phyloP scores from a whole-genome alignment of 768 basidiomycete genomes.

The Collybia nuda region DNA sequence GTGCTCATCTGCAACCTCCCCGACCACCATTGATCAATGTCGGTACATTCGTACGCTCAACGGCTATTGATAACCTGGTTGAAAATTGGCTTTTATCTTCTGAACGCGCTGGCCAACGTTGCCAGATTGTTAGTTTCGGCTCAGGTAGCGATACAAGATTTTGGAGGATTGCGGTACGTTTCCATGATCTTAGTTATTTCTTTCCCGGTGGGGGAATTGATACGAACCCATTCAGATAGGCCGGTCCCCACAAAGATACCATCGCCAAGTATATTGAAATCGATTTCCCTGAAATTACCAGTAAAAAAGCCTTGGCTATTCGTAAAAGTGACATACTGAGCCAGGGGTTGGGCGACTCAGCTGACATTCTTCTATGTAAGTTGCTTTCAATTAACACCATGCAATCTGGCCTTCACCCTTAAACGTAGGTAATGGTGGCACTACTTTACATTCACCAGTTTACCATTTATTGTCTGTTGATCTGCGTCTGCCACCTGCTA shows the following conservation, averaged over 20 bases:
- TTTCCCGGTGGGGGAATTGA: neutral
- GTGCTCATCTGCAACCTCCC: slow-evolving; percentile 57
- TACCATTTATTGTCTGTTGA: slow-evolving; percentile 81
- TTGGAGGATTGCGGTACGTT: slow-evolving; percentile 84
- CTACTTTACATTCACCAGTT: slow-evolving; percentile 48
- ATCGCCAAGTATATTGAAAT: slow-evolving; percentile 78
- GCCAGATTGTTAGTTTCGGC: slow-evolving; percentile 92
- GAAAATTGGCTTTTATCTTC: slow-evolving; percentile 58
- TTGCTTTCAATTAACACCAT: neutral
- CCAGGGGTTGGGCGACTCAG: slow-evolving; percentile 43
- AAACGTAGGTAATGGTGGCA: slow-evolving; percentile 48
- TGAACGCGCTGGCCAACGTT: slow-evolving; percentile 39
- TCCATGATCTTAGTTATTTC: neutral
- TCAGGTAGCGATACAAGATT: slow-evolving; percentile 96
- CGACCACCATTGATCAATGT: slow-evolving; percentile 92
- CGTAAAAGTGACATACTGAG: slow-evolving; percentile 62
- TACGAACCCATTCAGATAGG: slow-evolving; percentile 40
- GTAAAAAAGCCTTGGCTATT: slow-evolving; percentile 80
- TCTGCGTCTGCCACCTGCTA: slow-evolving; percentile 58
- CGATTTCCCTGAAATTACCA: slow-evolving; percentile 87
- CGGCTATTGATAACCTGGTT: slow-evolving; percentile 77
- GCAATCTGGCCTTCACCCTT: neutral
- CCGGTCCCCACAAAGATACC: slow-evolving; percentile 47
- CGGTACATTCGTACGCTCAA: slow-evolving; percentile 86
- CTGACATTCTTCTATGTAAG: slow-evolving; percentile 44